These are phyloP conservation scores for Kazachstania viticola DNA, from an alignment of 805 yeast genomes.

Conservation along the genomic window DNA sequence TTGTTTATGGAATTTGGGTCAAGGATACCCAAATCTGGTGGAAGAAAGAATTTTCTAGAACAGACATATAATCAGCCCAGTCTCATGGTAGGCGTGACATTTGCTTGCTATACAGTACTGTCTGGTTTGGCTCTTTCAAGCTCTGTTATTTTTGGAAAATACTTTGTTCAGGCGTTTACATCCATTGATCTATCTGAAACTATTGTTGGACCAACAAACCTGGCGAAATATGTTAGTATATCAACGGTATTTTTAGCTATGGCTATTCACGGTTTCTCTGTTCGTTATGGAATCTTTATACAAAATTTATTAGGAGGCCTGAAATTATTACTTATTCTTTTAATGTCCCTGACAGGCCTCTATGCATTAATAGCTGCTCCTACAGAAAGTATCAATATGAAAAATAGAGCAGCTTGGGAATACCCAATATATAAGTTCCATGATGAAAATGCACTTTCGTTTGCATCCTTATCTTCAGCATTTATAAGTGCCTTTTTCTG, in stretches of 20 bases:
- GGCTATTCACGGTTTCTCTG: constrained; percentile 45
- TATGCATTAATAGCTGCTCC: constrained; percentile 38
- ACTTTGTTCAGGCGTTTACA: constrained; percentile 35
- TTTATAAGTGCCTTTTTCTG: constrained; percentile 48
- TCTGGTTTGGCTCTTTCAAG: constrained; percentile 48
- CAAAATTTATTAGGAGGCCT: constrained; percentile 55
- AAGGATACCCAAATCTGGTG: constrained; percentile 64
- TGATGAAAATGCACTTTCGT: constrained; percentile 23
- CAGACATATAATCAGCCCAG: constrained; percentile 51
- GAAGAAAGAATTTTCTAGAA: constrained; percentile 62
- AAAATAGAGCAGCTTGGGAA: constrained; percentile 4
- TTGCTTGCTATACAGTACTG: constrained; percentile 37
- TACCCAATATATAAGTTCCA: constrained; percentile 17
- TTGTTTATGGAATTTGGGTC: constrained; percentile 62
- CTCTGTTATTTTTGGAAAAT: constrained; percentile 52
- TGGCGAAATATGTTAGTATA: constrained; percentile 34
- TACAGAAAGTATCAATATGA: constrained; percentile 10
- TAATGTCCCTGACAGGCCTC: constrained; percentile 48
- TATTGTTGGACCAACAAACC: constrained; percentile 28
- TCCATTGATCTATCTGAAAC: constrained; percentile 28
- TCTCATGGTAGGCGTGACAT: constrained; percentile 40
- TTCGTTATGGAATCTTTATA: constrained; percentile 44
- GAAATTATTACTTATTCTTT: constrained; percentile 41
- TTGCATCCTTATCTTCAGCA: constrained; percentile 42
- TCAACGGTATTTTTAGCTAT: constrained; percentile 28